Conservation (phyloP, 176 grass and related monocot species). For the Oryza glaberrima region DNA sequence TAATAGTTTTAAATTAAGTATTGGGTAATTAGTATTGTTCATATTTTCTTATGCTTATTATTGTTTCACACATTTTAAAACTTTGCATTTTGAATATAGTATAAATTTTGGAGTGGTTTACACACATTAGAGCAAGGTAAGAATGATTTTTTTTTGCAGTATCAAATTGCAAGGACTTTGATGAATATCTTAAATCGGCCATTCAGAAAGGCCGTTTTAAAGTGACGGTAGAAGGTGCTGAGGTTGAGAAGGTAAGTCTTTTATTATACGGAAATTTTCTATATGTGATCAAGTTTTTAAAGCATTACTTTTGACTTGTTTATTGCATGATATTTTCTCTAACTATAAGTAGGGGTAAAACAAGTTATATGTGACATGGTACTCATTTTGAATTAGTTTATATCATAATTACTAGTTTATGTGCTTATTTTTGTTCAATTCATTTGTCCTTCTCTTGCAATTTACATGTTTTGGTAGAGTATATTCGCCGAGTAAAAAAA, state of each 20-base stretch:
- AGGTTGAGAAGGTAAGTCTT: conserved; percentile 51
- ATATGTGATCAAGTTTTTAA: not conserved
- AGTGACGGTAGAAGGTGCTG: conserved; percentile 52
- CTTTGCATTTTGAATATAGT: not conserved
- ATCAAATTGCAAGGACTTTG: conserved; percentile 44
- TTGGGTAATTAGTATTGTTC: not conserved
- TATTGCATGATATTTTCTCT: not conserved
- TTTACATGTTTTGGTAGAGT: not conserved
- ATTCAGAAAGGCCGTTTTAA: conserved; percentile 73
- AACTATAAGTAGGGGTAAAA: not conserved
- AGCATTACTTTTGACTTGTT: not conserved
- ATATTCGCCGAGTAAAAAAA: not conserved
- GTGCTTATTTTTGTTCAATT: not conserved
- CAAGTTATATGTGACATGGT: not conserved
- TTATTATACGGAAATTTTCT: not conserved
- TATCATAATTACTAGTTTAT: too few relatives aligned
- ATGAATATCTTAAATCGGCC: conserved; percentile 49
- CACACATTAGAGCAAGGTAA: not conserved
- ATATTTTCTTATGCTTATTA: not conserved
- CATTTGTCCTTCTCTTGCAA: not conserved
- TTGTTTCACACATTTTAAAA: not conserved
- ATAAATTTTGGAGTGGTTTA: not conserved
- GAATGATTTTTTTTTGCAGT: conserved; percentile 19
- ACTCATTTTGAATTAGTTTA: not conserved
- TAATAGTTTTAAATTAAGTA: not conserved